These are phyloP conservation scores for Pleurotus cornucopiae DNA, from an alignment of 768 basidiomycete genomes.

Conservation along the genomic window DNA sequence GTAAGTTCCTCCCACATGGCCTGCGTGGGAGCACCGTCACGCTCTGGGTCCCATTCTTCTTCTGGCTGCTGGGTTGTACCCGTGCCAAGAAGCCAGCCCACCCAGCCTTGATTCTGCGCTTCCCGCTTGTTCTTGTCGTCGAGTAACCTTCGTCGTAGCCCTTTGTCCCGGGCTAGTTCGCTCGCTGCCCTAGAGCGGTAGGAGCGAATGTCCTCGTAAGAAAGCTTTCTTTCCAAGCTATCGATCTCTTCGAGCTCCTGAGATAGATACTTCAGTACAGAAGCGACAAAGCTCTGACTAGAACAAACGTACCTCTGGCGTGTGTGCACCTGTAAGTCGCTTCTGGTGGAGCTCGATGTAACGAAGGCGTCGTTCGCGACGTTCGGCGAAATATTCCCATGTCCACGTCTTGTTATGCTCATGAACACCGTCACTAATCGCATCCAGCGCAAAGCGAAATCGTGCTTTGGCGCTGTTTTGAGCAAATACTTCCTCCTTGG, in stretches of 20 bases:
- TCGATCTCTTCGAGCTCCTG: constrained; percentile 56
- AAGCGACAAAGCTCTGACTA: neutral
- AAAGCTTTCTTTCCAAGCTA: constrained; percentile 73
- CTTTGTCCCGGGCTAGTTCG: constrained; percentile 80
- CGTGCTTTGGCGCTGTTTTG: constrained; percentile 63
- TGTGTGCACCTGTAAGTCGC: constrained; percentile 55
- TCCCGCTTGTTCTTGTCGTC: constrained; percentile 51
- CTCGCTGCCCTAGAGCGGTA: constrained; percentile 95
- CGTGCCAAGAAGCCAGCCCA: constrained; percentile 69
- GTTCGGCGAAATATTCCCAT: constrained; percentile 85
- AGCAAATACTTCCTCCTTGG: constrained; percentile 54
- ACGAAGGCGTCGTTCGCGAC: constrained; percentile 79
- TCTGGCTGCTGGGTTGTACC: constrained; percentile 38
- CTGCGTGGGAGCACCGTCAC: constrained; percentile 7
- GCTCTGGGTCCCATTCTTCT: constrained; percentile 6
- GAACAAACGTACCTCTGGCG: neutral
- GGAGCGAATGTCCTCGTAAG: constrained; percentile 94
- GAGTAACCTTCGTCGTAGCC: constrained; percentile 63
- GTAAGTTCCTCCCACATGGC: constrained; percentile 22
- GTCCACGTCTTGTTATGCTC: constrained; percentile 85
- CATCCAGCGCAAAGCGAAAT: constrained; percentile 72
- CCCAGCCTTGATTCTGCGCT: constrained; percentile 55
- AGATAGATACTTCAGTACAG: neutral
- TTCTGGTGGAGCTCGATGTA: constrained; percentile 87
- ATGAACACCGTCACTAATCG: constrained; percentile 79